phyloP scores from a whole-genome alignment of 2,329 filamentous ascomycete species.

The Parastagonospora avenae region DNA sequence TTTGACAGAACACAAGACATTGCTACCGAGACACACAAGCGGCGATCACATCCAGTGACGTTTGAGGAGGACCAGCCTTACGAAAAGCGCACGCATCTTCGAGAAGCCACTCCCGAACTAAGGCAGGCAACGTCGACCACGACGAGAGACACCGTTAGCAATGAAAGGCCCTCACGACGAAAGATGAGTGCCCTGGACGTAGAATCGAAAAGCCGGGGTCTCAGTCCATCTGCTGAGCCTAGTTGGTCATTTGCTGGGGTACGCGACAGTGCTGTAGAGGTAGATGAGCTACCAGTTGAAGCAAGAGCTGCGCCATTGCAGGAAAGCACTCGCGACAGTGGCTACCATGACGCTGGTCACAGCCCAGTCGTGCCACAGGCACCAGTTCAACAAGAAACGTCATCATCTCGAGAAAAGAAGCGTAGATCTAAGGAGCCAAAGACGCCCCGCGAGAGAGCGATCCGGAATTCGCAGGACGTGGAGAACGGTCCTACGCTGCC shows the following conservation, averaged over 20 bases:
- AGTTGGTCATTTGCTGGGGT: constrained; percentile 46
- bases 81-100: constrained; percentile 34
- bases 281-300: constrained; percentile 51
- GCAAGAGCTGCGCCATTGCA: constrained; percentile 31
- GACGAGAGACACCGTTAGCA: neutral
- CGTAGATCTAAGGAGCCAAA: constrained; percentile 28
- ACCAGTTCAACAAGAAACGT: constrained; percentile 22
- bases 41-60: constrained; percentile 40
- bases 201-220: constrained; percentile 9
- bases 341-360: constrained; percentile 43
- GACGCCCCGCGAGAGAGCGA: constrained; percentile 18
- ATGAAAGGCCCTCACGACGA: too few species aligned
- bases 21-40: constrained; percentile 32
- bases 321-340: constrained; percentile 49
- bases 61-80: constrained; percentile 38
- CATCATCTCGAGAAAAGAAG: constrained; percentile 15
- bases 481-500: constrained; percentile 38
- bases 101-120: constrained; percentile 4
- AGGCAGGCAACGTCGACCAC: neutral
- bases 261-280: constrained; percentile 54
- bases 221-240: constrained; percentile 25
- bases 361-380: constrained; percentile 18
- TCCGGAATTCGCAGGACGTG: constrained; percentile 9
- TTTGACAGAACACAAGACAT: constrained; percentile 4
- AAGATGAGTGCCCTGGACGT: too few species aligned